Percentiles rank a stretch among this genome's conserved stretches.
Conservation (phyloP, 805 yeast species). For the Candida vaughaniae region DNA sequence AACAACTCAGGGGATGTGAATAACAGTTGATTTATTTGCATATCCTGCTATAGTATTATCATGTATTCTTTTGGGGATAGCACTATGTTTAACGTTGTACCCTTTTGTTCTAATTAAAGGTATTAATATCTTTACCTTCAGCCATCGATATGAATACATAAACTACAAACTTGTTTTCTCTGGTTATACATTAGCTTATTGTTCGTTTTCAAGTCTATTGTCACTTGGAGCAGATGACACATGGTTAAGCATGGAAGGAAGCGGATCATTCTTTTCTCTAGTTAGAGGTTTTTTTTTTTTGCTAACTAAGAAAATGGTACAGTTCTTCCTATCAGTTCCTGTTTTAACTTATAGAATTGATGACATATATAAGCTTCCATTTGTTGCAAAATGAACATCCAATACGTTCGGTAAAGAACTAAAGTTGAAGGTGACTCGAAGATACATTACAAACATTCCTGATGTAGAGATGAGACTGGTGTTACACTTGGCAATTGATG, state of each 20-base stretch:
- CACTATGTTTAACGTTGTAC: no score
- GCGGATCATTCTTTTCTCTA: background rate
- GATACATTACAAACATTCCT: background rate
- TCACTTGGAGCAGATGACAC: background rate
- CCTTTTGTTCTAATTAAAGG: no score
- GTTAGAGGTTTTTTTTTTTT: no score
- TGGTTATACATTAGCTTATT: background rate
- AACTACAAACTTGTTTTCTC: background rate
- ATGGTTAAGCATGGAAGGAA: background rate
- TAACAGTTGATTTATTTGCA: no score
- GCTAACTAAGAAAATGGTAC: no score
- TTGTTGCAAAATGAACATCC: background rate
- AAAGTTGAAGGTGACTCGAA: background rate
- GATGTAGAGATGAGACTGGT: background rate
- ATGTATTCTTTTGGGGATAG: no score
- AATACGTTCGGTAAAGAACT: background rate
- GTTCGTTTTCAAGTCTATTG: background rate
- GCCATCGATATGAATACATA: no score
- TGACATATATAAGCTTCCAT: background rate
- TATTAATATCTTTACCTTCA: no score
- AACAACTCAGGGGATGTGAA: no score
- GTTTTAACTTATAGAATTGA: background rate
- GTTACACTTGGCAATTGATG: no score
- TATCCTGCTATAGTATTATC: no score
- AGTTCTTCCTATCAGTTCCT: constrained; percentile 1